These are phyloP conservation scores for Parastagonospora avenae DNA, from an alignment of 2,329 filamentous ascomycete genomes.

Conservation along the genomic window DNA sequence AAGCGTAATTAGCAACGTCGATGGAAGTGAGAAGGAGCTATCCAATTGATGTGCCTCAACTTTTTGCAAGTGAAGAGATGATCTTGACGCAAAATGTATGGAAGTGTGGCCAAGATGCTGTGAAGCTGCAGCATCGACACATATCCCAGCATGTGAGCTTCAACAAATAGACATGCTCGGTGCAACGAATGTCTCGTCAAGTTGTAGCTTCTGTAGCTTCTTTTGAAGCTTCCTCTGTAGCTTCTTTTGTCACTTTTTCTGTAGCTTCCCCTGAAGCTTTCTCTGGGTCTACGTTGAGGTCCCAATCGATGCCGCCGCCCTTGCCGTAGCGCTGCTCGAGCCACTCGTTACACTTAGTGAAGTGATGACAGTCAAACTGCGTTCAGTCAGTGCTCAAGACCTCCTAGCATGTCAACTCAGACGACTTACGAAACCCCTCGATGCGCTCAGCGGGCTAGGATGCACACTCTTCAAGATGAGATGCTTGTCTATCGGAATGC, in stretches of 20 bases:
- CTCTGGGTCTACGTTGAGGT: constrained; percentile 58
- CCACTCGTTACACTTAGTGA: constrained; percentile 85
- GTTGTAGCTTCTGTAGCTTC: too few species aligned
- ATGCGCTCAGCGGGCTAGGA: constrained; percentile 89
- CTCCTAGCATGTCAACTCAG: not conserved
- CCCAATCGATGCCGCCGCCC: constrained; percentile 87
- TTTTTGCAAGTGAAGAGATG: too few species aligned
- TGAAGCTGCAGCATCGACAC: too few species aligned
- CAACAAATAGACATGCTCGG: too few species aligned
- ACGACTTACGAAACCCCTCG: constrained; percentile 71
- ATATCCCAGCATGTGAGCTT: too few species aligned
- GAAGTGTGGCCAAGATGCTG: too few species aligned
- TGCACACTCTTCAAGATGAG: constrained; percentile 86
- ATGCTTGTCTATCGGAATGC: constrained; percentile 75
- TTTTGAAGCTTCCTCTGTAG: not conserved
- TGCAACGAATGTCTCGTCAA: too few species aligned
- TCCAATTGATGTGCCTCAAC: too few species aligned
- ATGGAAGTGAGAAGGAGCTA: too few species aligned
- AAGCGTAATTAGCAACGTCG: too few species aligned
- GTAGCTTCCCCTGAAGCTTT: constrained; percentile 9
- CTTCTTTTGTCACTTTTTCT: not conserved
- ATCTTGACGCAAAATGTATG: too few species aligned
- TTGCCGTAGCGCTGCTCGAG: constrained; percentile 76
- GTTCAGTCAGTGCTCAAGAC: constrained; percentile 40
- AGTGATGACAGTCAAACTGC: constrained; percentile 78